Conservation (phyloP, 352 stramenopile genomes). For the Pythium phragmitis region DNA sequence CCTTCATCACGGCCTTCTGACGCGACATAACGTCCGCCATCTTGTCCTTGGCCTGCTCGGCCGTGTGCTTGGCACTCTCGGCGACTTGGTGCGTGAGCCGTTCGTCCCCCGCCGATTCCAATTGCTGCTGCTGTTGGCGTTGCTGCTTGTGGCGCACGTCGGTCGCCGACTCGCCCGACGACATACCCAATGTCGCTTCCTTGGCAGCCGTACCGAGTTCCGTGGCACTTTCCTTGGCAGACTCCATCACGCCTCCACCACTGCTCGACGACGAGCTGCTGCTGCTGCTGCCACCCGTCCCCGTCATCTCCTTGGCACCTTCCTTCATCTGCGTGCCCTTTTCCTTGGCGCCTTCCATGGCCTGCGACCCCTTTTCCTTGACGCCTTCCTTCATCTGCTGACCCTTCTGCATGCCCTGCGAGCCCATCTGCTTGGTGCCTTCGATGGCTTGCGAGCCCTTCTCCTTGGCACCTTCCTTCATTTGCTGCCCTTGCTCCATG, state of each 20-base stretch:
- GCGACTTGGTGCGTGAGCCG: conserved; percentile 19
- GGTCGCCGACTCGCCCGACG: conserved; percentile 29
- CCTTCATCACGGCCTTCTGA: conserved; percentile 31
- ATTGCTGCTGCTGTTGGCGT: conserved; percentile 1
- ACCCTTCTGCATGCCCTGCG: conserved; percentile 15
- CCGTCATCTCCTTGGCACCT: too few relatives aligned
- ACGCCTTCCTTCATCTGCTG: conserved; percentile 16
- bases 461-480: conserved; percentile 20
- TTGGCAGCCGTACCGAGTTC: conserved; percentile 23
- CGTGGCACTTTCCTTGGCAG: conserved; percentile 19
- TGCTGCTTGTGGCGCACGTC: conserved; percentile 27
- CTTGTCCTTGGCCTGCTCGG: conserved; percentile 29
- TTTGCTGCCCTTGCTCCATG: conserved; percentile 10
- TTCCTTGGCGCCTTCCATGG: conserved; percentile 21
- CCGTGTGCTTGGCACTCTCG: conserved; percentile 19
- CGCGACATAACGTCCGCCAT: conserved; percentile 28
- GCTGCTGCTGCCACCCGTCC: conserved; percentile 1
- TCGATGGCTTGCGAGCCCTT: conserved; percentile 19
- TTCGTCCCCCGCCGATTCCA: conserved; percentile 14
- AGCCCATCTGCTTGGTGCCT: conserved; percentile 20
- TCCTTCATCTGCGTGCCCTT: conserved; percentile 14
- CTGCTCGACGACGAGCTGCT: conserved; percentile 6
- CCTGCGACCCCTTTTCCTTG: conserved; percentile 24
- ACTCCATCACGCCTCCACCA: conserved; percentile 11
- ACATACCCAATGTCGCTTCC: conserved; percentile 31